Conservation (phyloP, 139 green algal species). For the Pedinophyceae sp. region DNA sequence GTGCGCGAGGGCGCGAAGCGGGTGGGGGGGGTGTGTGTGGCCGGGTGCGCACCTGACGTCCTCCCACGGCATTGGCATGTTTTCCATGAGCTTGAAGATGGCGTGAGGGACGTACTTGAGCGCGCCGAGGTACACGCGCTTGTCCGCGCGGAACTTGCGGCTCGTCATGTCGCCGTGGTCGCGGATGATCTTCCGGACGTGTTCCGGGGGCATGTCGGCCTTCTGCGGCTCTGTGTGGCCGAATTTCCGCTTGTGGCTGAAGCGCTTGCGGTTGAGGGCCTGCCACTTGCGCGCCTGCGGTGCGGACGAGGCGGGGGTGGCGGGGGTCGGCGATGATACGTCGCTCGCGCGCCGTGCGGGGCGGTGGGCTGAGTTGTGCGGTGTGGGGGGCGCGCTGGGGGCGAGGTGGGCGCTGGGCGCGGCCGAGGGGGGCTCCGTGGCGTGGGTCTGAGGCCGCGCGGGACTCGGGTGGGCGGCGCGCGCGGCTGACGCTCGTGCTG, state of each 20-base stretch:
- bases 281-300: constrained; percentile 89
- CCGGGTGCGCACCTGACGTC: constrained; percentile 34
- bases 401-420: no score
- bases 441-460: no score
- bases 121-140: constrained; percentile 95
- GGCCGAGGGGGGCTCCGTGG: no score
- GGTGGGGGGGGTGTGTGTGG: background rate
- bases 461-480: no score
- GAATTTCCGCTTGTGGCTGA: constrained; percentile 78
- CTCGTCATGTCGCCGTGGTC: constrained; percentile 98
- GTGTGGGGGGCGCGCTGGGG: no score
- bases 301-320: background rate
- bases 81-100: constrained; percentile 99
- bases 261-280: constrained; percentile 79
- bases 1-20: background rate
- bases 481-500: no score
- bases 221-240: constrained; percentile 82
- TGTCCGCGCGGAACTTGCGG: constrained; percentile 94
- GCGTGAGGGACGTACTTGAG: constrained; percentile 99
- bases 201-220: constrained; percentile 96
- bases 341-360: no score
- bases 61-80: constrained; percentile 99
- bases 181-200: constrained; percentile 93
- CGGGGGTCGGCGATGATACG: no score
- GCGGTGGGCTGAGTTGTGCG: no score